Evolutionary conservation across 2,329 filamentous ascomycete species (phyloP).

Genomic region (Trichothecium roseum): DNA sequence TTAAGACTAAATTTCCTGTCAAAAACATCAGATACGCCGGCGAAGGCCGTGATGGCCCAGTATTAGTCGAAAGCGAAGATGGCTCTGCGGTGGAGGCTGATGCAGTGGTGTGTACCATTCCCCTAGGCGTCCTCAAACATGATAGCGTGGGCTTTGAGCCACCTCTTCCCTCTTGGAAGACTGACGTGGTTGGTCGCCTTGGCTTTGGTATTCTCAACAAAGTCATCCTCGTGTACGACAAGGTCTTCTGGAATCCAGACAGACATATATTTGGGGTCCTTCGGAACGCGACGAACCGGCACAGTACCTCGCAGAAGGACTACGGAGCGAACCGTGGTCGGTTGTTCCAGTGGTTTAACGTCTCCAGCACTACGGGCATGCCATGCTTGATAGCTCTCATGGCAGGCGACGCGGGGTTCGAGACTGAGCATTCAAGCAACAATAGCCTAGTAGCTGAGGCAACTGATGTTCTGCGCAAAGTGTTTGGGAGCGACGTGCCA

Average conservation of each 20-base stretch:
- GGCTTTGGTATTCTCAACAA: conserved; percentile 96
- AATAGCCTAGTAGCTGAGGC: conserved; percentile 71
- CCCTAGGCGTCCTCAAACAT: conserved; percentile 85
- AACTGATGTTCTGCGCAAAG: conserved; percentile 62
- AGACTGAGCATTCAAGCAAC: conserved; percentile 70
- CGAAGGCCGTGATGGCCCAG: conserved; percentile 32
- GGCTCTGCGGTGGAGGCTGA: conserved; percentile 75
- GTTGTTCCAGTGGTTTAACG: conserved; percentile 98
- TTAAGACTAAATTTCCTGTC: conserved; percentile 65
- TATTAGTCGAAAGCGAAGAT: conserved; percentile 64
- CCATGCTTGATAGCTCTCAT: conserved; percentile 86
- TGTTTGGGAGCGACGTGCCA: conserved; percentile 65
- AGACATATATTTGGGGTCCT: conserved; percentile 92
- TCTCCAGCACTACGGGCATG: conserved; percentile 77
- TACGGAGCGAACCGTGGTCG: conserved; percentile 74
- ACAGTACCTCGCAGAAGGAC: conserved; percentile 68
- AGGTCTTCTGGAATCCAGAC: conserved; percentile 81
- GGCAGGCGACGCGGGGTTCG: conserved; percentile 87
- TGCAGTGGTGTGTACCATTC: conserved; percentile 79
- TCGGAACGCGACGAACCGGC: conserved; percentile 57
- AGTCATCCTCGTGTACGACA: conserved; percentile 79
- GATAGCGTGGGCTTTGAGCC: conserved; percentile 77
- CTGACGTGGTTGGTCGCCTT: conserved; percentile 66
- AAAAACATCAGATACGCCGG: conserved; percentile 58
- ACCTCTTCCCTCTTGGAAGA: conserved; percentile 79